A percentile compares a stretch with the other conserved stretches of the same genome.
phyloP scores from a whole-genome alignment of 306 rosid genomes.

The Gleditsia sinensis region DNA sequence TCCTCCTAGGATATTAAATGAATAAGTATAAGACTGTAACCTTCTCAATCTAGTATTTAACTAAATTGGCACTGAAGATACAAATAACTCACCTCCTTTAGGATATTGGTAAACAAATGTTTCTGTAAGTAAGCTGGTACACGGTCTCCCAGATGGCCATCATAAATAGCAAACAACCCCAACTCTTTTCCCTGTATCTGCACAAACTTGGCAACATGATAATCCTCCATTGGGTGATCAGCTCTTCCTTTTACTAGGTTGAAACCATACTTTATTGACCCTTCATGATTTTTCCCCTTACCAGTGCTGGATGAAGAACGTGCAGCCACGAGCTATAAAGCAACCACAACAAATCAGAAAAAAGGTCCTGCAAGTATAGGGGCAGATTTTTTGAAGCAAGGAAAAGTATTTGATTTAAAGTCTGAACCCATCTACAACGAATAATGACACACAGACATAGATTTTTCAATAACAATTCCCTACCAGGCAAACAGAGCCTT shows the following conservation, averaged over 20 bases:
- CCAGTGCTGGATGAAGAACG: slow-evolving; percentile 78
- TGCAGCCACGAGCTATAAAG: slow-evolving; percentile 56
- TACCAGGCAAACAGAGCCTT: slow-evolving; percentile 22
- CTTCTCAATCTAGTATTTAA: slow-evolving; percentile 7
- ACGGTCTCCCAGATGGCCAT: slow-evolving; percentile 87
- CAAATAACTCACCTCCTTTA: slow-evolving; percentile 68
- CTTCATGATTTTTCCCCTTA: slow-evolving; percentile 72
- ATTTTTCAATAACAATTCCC: slow-evolving; percentile 3
- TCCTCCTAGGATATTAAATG: slow-evolving; percentile 60
- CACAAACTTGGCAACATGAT: slow-evolving; percentile 88
- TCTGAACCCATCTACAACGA: neutral
- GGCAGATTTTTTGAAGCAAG: slow-evolving; percentile 17
- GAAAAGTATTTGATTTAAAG: slow-evolving; percentile 22
- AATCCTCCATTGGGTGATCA: slow-evolving; percentile 98
- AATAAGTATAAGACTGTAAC: slow-evolving; percentile 28
- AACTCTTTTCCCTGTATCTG: slow-evolving; percentile 65
- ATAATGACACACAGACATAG: neutral
- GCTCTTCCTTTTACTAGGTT: slow-evolving; percentile 89
- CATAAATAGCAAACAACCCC: slow-evolving; percentile 92
- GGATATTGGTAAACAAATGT: slow-evolving; percentile 76
- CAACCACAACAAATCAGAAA: slow-evolving; percentile 26
- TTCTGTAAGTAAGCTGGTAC: slow-evolving; percentile 91
- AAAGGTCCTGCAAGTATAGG: slow-evolving; percentile 26
- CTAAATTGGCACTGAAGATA: slow-evolving; percentile 16
- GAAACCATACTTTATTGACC: slow-evolving; percentile 83